phyloP scores from a whole-genome alignment of 805 yeast species.

The Hanseniaspora singularis region DNA sequence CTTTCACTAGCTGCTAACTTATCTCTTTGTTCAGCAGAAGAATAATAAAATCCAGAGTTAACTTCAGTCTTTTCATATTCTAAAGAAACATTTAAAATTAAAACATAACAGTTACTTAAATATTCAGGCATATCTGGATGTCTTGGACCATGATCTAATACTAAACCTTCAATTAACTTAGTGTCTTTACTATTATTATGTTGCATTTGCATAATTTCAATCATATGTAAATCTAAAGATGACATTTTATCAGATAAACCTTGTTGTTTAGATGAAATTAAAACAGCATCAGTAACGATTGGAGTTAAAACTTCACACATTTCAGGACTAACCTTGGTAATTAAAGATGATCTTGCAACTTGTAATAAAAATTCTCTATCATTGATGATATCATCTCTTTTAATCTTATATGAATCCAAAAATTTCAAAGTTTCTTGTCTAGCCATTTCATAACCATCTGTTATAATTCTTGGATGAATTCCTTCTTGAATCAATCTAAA shows the following conservation, averaged over 20 bases:
- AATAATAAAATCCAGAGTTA: slow-evolving; percentile 88
- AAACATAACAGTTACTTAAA: slow-evolving; percentile 68
- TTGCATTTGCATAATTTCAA: slow-evolving; percentile 97
- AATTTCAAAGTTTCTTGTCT: slow-evolving; percentile 60
- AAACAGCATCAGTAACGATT: slow-evolving; percentile 90
- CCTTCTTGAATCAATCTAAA: slow-evolving; percentile 87
- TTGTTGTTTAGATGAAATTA: slow-evolving; percentile 48
- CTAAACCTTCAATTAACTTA: slow-evolving; percentile 72
- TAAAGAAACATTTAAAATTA: slow-evolving; percentile 82
- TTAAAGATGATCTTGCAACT: slow-evolving; percentile 79
- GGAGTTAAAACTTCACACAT: slow-evolving; percentile 76
- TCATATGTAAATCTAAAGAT: slow-evolving; percentile 82
- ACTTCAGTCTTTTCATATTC: slow-evolving; percentile 98
- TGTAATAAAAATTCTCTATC: slow-evolving; percentile 83
- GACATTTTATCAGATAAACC: slow-evolving; percentile 27
- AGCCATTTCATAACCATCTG: slow-evolving; percentile 90
- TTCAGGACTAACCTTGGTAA: slow-evolving; percentile 73
- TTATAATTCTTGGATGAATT: slow-evolving; percentile 85
- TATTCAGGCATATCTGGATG: slow-evolving; percentile 98
- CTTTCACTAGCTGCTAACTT: slow-evolving; percentile 88
- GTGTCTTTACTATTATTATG: slow-evolving; percentile 79
- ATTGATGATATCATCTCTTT: slow-evolving; percentile 32
- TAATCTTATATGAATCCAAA: slow-evolving; percentile 53
- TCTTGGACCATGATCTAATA: slow-evolving; percentile 94
- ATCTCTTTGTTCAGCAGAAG: slow-evolving; percentile 91